Conservation (phyloP, 2,329 filamentous ascomycete genomes). For the Penicillium hordei region DNA sequence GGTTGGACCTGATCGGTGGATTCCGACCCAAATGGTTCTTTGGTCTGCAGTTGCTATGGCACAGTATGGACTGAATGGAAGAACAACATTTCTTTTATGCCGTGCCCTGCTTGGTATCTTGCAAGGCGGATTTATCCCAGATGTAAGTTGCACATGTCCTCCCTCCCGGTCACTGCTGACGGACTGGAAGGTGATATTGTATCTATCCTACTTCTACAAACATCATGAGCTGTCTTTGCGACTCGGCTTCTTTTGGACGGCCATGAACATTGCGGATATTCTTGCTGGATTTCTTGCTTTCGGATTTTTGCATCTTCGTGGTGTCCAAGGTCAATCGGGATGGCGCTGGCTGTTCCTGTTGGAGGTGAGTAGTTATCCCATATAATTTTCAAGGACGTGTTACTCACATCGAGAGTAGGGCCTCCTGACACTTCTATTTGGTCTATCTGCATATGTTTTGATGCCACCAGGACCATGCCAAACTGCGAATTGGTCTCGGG, state of each 20-base stretch:
- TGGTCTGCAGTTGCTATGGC: constrained; percentile 51
- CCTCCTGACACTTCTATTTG: constrained; percentile 26
- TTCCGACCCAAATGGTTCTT: constrained; percentile 53
- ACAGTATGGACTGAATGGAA: constrained; percentile 48
- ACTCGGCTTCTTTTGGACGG: constrained; percentile 28
- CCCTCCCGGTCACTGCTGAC: not conserved
- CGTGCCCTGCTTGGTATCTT: constrained; percentile 44
- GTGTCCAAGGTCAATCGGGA: constrained; percentile 31
- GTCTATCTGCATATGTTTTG: constrained; percentile 46
- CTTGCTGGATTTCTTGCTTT: constrained; percentile 46
- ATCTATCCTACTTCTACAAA: constrained; percentile 71
- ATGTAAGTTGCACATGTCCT: constrained; percentile 39
- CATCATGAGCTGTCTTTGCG: constrained; percentile 61
- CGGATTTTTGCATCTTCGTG: constrained; percentile 39
- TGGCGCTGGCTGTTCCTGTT: constrained; percentile 40
- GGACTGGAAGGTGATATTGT: constrained; percentile 39
- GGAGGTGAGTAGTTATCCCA: constrained; percentile 29
- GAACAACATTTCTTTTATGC: constrained; percentile 38
- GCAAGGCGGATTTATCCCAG: constrained; percentile 59
- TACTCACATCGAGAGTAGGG: constrained; percentile 30
- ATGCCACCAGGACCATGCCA: constrained; percentile 61
- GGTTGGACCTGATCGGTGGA: constrained; percentile 56
- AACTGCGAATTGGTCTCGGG: constrained; percentile 45
- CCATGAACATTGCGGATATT: constrained; percentile 44
- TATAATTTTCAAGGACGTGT: not conserved